These are phyloP conservation scores for Brettanomyces bruxellensis DNA, from an alignment of 805 yeast genomes.

Conservation along the genomic window DNA sequence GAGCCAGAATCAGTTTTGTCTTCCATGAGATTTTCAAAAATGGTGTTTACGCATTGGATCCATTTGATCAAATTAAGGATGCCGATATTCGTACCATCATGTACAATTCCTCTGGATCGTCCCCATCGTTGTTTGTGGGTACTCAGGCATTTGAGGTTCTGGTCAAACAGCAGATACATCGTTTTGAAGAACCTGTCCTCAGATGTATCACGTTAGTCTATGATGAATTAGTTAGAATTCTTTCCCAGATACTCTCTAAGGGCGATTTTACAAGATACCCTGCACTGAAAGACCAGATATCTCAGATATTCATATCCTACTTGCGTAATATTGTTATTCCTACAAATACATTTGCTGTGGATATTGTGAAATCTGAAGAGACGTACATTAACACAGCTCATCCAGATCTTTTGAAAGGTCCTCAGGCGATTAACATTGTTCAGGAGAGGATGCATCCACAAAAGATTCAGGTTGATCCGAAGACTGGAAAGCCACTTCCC, in stretches of 20 bases:
- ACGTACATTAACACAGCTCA: constrained; percentile 96
- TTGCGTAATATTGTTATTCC: constrained; percentile 75
- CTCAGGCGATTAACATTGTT: constrained; percentile 89
- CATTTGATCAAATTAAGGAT: constrained; percentile 93
- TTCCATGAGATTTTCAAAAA: constrained; percentile 93
- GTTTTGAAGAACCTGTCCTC: constrained; percentile 89
- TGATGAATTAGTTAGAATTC: constrained; percentile 88
- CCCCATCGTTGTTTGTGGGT: constrained; percentile 94
- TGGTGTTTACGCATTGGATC: constrained; percentile 87
- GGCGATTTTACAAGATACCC: constrained; percentile 87
- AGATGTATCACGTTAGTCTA: constrained; percentile 85
- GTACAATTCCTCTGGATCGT: constrained; percentile 93
- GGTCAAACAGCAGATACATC: constrained; percentile 84
- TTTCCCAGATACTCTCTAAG: constrained; percentile 74
- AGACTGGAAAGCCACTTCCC: constrained; percentile 76
- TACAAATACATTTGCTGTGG: constrained; percentile 76
- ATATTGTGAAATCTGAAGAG: constrained; percentile 79
- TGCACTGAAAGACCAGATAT: constrained; percentile 75
- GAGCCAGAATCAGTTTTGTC: constrained; percentile 94
- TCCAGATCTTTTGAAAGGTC: constrained; percentile 91
- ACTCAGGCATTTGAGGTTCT: constrained; percentile 95
- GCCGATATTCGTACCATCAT: constrained; percentile 93
- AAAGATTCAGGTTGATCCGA: constrained; percentile 74
- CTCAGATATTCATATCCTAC: constrained; percentile 69
- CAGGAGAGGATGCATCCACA: constrained; percentile 72